Evolutionary conservation across 1,284 basidiomycete species (phyloP), one percentile per base, ranked within the genome.

Genomic region (Neolentinus lepideus): DNA sequence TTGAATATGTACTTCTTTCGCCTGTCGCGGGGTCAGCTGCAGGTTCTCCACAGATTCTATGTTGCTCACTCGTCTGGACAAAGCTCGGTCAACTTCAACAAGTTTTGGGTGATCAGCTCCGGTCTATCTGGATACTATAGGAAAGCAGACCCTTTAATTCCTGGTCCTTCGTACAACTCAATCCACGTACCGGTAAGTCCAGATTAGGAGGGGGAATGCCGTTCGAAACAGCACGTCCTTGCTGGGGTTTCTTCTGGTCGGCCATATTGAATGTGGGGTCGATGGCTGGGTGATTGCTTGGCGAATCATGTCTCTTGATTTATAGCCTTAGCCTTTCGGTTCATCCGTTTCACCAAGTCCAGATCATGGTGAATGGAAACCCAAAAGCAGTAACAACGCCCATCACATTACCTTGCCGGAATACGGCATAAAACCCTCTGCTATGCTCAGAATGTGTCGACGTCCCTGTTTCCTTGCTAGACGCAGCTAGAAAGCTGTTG

Each of bases 21-120:
- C 46, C 75, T 76, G 53, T 27, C 27, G 54, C 27, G 8, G 26
- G 9, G 9, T 29, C 21, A 59, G 52, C 19, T 31, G 8, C 9
- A 14, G 12, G 4, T 26, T 22, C 26, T 24, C 6, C 45, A 22
- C 14, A 14, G 6, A 4, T 4, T 16, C 8, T 33, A 22, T 10
- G 3, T 4, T 16, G 24, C 52, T 27, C 36, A 54, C 52, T 36
- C 52, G 25, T 54, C 38, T 16, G 52, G 14, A 10, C 74, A 71
- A 52, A 73, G 67, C 38, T 73, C 72, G 54, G 77, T 67, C 35
- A 84, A 69, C 55, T 77, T 75, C 53, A 77, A 63, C 33, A 81
- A 62, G 62, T 84, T 85, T 29, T 71, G 71, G 0, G 84, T 86
- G 61, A 86, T 78, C 56, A 72, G 74, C 43, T 83, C 81, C 11